Evolutionary conservation across 169 alveolate genomes (phyloP), one percentile per base, ranked within the genome.

Genomic region (Plasmodium cynomolgi): DNA sequence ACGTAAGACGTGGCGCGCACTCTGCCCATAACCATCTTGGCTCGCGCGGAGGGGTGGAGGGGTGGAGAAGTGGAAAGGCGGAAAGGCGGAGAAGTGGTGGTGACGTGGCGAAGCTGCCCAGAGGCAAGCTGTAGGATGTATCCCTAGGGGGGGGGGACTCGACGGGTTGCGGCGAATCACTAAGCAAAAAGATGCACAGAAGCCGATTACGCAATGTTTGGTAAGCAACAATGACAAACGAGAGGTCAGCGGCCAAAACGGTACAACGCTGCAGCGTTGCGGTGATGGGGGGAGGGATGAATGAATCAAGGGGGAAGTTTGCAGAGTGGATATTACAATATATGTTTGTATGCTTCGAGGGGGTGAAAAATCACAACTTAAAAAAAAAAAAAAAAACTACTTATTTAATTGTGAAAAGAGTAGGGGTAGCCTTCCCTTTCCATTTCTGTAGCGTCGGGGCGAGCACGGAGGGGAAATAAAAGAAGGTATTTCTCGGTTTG

Each of bases 1-100:
- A 95, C 79, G 82, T 95, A 95, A 62, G 97, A 95, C 84, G 97
- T 93, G 44, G 97, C 97, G 54, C 97, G 94, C 62, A 95, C 96
- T 31, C 97, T 92, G 39, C 96, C 96, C 95, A 95, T 94, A 62
- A 95, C 97, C 97, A 95, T 95, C 31, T 91, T 95, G 84, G 44
- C 9, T 58, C 58, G 2, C 20, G 6, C 11, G 37, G 0, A 44
- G n/a, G n/a, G n/a, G n/a, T n/a, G n/a, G n/a, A n/a, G n/a, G n/a
- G n/a, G 26, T 73, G 5, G n/a, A 41, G 6, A 2, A 9, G n/a
- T 39, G 31, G 9, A 11, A n/a, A 3, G 26, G 26, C 15, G 34
- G 33, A n/a, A 0, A n/a, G 15, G 77, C 37, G 34, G 34, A 2
- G 34, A 3, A 17, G 75, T 62, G 75, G n/a, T 0, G 58, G n/a